Percentiles rank a stretch among this genome's conserved stretches.
phyloP scores from a whole-genome alignment of 495 filamentous ascomycete genomes.

The Xylaria sp. region DNA sequence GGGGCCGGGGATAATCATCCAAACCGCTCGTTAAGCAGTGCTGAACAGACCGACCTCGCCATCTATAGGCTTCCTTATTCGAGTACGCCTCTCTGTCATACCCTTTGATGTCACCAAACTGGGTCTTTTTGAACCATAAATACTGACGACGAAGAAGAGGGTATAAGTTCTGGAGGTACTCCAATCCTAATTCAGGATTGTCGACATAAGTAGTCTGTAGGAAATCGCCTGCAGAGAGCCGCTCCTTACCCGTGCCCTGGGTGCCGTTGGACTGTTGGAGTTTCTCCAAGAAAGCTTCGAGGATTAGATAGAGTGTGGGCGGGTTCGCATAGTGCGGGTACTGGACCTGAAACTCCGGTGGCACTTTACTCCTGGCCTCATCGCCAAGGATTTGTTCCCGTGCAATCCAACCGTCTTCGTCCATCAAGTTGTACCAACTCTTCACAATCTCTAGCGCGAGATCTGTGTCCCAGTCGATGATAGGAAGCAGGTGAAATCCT shows the following conservation, averaged over 20 bases:
- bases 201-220: constrained; percentile 67
- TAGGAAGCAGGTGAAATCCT: constrained; percentile 92
- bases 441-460: constrained; percentile 90
- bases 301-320: constrained; percentile 90
- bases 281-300: constrained; percentile 83
- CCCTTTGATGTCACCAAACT: constrained; percentile 85
- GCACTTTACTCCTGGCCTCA: constrained; percentile 97
- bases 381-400: constrained; percentile 93
- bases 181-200: constrained; percentile 69
- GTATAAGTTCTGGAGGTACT: constrained; percentile 83
- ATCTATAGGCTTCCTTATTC: constrained; percentile 88
- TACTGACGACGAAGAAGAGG: constrained; percentile 93
- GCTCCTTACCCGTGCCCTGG: constrained; percentile 39
- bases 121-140: constrained; percentile 92
- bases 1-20: constrained; percentile 93
- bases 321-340: constrained; percentile 99
- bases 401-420: constrained; percentile 97
- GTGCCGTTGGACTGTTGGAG: constrained; percentile 56
- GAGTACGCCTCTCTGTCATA: constrained; percentile 91
- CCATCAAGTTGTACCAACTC: constrained; percentile 95
- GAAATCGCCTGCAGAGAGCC: constrained; percentile 41
- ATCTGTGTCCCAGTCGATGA: constrained; percentile 92
- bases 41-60: constrained; percentile 86
- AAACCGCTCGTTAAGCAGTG: constrained; percentile 93
- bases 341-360: constrained; percentile 91